Base-by-base conservation (phyloP, 805 yeast species). In the Torulaspora indica region DNA sequence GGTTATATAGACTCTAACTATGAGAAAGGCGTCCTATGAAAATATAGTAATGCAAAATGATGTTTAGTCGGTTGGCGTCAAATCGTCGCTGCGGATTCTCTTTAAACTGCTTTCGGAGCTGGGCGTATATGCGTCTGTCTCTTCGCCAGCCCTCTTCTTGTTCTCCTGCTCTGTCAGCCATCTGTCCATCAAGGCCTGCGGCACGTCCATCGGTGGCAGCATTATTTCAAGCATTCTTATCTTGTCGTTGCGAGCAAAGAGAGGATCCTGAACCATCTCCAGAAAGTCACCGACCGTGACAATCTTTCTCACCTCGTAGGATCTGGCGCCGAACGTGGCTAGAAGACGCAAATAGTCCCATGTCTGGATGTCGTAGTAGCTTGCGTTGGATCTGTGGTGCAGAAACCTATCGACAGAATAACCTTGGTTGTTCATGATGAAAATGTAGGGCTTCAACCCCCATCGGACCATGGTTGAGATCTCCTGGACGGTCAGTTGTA, bases 401-500 rank as follows among this genome's bases (percentile, higher is more conserved):
- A 81, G 73, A 49, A 79, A 71, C 60, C 84, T 70, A 58, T 81
- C 86, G 46, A 78, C 78, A 14, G 85, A 78, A 61, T 79, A 81
- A 33, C 86, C 86, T 47, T 75, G 77, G 53, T 81, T 81, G 64
- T 81, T 81, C 61, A 81, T 68, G 17, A 81, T 67, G 43, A 81
- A 74, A 23, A 81, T 63, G 51, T 78, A 78, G 23, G 86, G 85
- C 23, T 69, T 75, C 39, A 76, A 67, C 13, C 73, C 68, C 71
- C 78, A 72, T 42, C 74, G 69, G 33, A 77, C 58, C 75, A 78
- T 76, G 20, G 83, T 75, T 4, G 82, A 74, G 42, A 81, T 66
- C 57, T 80, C 86, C 53, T 79, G 83, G 25, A 76, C 82, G 0
- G 86, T 78, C 56, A 81, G 69, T 60, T 81, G 85, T 36, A 81